Evolutionary conservation across 179 eudicot species (phyloP), one percentile per base, ranked within the genome.

Genomic region (Amaranthus tricolor): DNA sequence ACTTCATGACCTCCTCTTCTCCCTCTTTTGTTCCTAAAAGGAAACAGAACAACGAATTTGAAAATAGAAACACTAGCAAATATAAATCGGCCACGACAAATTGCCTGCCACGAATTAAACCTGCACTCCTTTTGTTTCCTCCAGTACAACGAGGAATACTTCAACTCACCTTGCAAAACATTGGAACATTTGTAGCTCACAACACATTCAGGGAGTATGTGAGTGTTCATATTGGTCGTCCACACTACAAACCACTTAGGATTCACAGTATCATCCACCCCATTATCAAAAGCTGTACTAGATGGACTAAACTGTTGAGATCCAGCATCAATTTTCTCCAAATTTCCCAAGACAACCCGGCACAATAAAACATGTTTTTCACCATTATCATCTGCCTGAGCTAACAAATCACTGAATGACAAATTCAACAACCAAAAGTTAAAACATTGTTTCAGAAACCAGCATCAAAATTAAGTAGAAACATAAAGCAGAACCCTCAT

Each of bases 361-460:
- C 90, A 88, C 58, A 90, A 63, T 19, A 87, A 56, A 17, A 90
- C 69, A 86, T 90, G 92, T 62, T 84, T 84, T 74, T 90, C 90
- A 5, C 95, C 92, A 71, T 86, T 75, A 14, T 84, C 84, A 71
- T 87, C 89, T 10, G 11, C 65, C 75, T 79, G 85, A 4, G 85
- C 68, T 43, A 77, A 49, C 71, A 66, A 51, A 73, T 78, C 83
- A 78, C 89, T 86, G 74, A 44, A 74, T 53, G 20, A 9, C 50
- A 66, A 43, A 74, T 62, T 57, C 60, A 67, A 53, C 58, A 20
- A 58, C 24, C 16, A 73, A n/a, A 4, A 19, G 6, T 24, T 2
- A 16, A 10, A 40, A 50, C n/a, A 4, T 5, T 2, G 9, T 20
- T 68, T 10, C 17, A 52, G 8, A 68, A 66, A 48, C 56, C 7